Conservation (phyloP, 768 basidiomycete genomes). For the Suillus weaverae region DNA sequence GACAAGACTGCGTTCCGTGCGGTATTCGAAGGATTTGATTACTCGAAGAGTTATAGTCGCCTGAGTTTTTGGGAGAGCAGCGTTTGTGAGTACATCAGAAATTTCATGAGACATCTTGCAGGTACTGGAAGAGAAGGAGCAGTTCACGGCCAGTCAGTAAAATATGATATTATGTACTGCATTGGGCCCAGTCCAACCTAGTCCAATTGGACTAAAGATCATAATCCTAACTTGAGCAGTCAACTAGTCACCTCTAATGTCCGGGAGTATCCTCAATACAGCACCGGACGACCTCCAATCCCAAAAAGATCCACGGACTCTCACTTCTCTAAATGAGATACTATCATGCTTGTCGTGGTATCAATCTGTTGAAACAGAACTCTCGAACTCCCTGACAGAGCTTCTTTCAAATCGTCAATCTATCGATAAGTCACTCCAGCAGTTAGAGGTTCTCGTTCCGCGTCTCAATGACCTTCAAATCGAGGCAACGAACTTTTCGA, state of each 20-base stretch:
- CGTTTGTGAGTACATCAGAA: conserved; percentile 58
- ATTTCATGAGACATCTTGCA: conserved; percentile 34
- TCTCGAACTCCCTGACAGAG: conserved; percentile 70
- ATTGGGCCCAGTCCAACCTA: neutral
- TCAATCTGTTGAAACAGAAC: conserved; percentile 74
- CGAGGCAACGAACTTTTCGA: conserved; percentile 55
- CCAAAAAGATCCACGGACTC: conserved; percentile 32
- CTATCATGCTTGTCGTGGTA: conserved; percentile 72
- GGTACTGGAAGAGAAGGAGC: neutral
- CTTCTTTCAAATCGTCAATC: conserved; percentile 70
- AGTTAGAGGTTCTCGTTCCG: conserved; percentile 60
- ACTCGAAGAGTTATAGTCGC: conserved; percentile 89
- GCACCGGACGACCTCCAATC: neutral
- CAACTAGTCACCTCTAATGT: neutral
- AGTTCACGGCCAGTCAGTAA: neutral
- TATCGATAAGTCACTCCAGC: conserved; percentile 58
- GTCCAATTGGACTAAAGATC: neutral
- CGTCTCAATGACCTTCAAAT: conserved; percentile 59
- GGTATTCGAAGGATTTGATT: conserved; percentile 92
- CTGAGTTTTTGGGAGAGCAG: conserved; percentile 62
- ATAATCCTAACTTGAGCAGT: neutral
- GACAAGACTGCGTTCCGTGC: conserved; percentile 87
- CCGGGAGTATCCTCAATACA: conserved; percentile 13
- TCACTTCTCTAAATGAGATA: conserved; percentile 68
- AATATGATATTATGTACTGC: neutral